A percentile compares a stretch with the other conserved stretches of the same genome.
phyloP scores from a whole-genome alignment of 1,139 yeast species.

The Debaryomyces fabryi region DNA sequence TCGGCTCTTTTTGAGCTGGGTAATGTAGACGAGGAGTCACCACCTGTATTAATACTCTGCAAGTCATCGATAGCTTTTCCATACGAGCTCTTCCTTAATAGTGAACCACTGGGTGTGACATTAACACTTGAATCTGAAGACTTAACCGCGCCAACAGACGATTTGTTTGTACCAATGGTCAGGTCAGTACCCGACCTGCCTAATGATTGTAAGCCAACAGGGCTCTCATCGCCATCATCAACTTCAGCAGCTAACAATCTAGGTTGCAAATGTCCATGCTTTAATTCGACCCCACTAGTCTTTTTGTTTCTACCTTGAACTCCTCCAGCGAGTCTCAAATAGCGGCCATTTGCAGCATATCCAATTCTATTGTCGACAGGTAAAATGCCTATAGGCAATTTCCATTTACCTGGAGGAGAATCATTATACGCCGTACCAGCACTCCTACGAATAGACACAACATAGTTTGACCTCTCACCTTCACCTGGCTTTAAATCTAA shows the following conservation, averaged over 20 bases:
- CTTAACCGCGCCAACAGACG: constrained; percentile 17
- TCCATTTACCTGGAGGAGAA: constrained; percentile 58
- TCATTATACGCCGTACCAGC: constrained; percentile 62
- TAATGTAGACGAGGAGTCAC: constrained; percentile 13
- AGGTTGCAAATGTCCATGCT: constrained; percentile 77
- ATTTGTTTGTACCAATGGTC: constrained; percentile 10
- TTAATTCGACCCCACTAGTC: constrained; percentile 60
- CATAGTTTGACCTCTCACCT: constrained; percentile 58
- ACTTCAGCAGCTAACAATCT: constrained; percentile 77
- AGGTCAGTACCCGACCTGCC: constrained; percentile 11
- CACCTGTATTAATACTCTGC: constrained; percentile 25
- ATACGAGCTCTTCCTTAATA: constrained; percentile 26
- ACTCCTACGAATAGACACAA: constrained; percentile 51
- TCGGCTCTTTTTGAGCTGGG: constrained; percentile 19
- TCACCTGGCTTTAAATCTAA: constrained; percentile 48
- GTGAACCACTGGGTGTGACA: constrained; percentile 15
- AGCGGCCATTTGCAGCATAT: constrained; percentile 33
- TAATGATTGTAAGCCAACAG: constrained; percentile 9
- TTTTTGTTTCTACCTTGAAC: constrained; percentile 30
- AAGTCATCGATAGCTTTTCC: constrained; percentile 27
- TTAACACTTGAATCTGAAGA: constrained; percentile 28
- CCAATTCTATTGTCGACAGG: constrained; percentile 42
- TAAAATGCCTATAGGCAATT: constrained; percentile 65
- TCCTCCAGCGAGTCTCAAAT: constrained; percentile 34
- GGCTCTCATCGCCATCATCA: constrained; percentile 57